Percentiles rank a stretch among this genome's conserved stretches.
phyloP scores from a whole-genome alignment of 345 rosid species.

The Ceriops decandra region DNA sequence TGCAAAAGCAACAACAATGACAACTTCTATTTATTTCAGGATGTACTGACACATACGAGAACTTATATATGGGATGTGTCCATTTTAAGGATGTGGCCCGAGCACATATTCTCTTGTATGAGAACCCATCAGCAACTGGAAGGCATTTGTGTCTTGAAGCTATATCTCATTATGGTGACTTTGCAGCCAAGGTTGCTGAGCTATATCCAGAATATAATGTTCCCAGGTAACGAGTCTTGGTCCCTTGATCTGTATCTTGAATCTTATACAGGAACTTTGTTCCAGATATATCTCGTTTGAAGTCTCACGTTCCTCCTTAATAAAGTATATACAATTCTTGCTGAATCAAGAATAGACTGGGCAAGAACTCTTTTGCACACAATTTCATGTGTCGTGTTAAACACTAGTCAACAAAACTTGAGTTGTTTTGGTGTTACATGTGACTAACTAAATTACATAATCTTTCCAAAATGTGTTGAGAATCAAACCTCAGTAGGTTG shows the following conservation, averaged over 20 bases:
- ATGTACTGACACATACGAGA: slow-evolving; percentile 66
- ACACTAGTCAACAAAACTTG: too few species aligned
- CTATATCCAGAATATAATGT: slow-evolving; percentile 80
- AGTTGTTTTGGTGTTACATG: too few species aligned
- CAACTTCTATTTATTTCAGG: slow-evolving; percentile 41
- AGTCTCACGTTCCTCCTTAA: too few species aligned
- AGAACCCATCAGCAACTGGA: slow-evolving; percentile 71
- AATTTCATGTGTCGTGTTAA: too few species aligned
- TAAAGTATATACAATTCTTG: too few species aligned
- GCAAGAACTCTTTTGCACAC: too few species aligned
- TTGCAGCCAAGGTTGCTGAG: slow-evolving; percentile 82
- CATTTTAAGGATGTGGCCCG: slow-evolving; percentile 90
- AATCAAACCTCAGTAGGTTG: not conserved
- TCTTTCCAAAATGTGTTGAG: not conserved
- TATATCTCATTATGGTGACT: slow-evolving; percentile 85
- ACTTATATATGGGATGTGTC: slow-evolving; percentile 80
- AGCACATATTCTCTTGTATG: slow-evolving; percentile 85
- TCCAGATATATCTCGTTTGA: not conserved
- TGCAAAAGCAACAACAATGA: not conserved
- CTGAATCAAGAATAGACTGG: too few species aligned
- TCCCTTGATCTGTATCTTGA: not conserved
- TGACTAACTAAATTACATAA: too few species aligned
- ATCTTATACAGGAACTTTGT: not conserved
- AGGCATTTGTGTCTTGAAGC: slow-evolving; percentile 88
- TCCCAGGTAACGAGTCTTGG: slow-evolving; percentile 51